Evolutionary conservation across 768 basidiomycete species (phyloP), one percentile per base, ranked within the genome.

Genomic region (Heimioporus sp.): DNA sequence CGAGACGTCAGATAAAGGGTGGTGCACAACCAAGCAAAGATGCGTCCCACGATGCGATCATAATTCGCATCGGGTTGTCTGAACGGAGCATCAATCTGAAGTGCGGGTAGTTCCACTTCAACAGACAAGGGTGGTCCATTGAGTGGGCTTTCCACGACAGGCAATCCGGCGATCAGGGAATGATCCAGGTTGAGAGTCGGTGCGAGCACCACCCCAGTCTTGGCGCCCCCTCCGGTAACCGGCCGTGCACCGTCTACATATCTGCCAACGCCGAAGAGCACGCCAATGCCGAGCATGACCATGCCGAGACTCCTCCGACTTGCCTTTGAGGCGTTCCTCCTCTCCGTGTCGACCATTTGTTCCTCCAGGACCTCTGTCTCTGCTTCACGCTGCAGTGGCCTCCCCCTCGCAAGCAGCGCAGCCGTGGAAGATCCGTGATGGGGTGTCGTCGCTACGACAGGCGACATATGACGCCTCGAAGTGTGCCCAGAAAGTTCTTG

Each of bases 21-120:
- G 2, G 95, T 93, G 66, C 96, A 98, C 17, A 87, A 64, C 97
- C 97, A 99, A 10, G 97, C 95, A 49, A 89, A 93, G 48, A 93
- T 81, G 3, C 97, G 86, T 1, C 97, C 97, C 44, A 98, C 72
- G 21, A 93, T 65, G 43, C 81, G 86, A 61, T 93, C 80, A 47
- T 66, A 68, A 12, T 65, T 49, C 42, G 58, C 10, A 41, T 69
- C 60, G 35, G 60, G 62, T 43, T 49, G 46, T 49, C 17, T 41
- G 11, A 54, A 51, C 9, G 21, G 21, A 20, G 28, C 12, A 21
- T 56, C 48, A 34, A 48, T 41, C 21, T 41, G 49, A 38, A 50
- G 38, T 16, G 45, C 36, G 28, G 60, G 62, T 19, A 69, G n/a
- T 10, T 63, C 56, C 39, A 67, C 52, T 17, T 57, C 46, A 21